Conservation (phyloP, 2,329 filamentous ascomycete genomes). For the Mollisia scopiformis region DNA sequence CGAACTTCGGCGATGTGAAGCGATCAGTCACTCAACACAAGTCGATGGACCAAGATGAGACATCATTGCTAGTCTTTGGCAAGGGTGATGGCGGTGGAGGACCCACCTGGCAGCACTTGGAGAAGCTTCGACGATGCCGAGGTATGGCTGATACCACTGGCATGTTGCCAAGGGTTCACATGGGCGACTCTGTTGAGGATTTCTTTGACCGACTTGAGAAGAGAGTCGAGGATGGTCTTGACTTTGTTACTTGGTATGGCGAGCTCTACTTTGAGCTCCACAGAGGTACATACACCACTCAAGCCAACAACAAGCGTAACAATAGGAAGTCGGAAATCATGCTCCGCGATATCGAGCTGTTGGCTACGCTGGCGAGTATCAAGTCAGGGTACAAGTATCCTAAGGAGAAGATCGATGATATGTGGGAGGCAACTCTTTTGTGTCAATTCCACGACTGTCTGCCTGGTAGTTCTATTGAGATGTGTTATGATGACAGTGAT, state of each 20-base stretch:
- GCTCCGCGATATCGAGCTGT: conserved; percentile 83
- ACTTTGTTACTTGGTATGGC: conserved; percentile 95
- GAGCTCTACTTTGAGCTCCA: conserved; percentile 98
- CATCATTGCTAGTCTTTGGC: conserved; percentile 89
- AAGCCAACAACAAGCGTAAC: conserved; percentile 95
- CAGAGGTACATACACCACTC: conserved; percentile 94
- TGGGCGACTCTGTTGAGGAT: conserved; percentile 89
- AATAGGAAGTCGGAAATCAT: conserved; percentile 86
- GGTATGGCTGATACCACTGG: conserved; percentile 89
- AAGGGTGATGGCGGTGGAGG: conserved; percentile 97
- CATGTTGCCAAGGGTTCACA: conserved; percentile 80
- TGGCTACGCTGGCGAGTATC: conserved; percentile 84
- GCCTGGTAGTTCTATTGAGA: conserved; percentile 92
- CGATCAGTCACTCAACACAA: conserved; percentile 92
- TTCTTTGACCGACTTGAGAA: conserved; percentile 88
- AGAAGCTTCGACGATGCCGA: conserved; percentile 91
- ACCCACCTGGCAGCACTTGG: conserved; percentile 89
- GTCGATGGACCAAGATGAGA: conserved; percentile 90
- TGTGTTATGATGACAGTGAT: conserved; percentile 97
- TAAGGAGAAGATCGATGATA: conserved; percentile 88
- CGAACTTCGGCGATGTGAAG: conserved; percentile 92
- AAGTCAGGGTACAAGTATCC: conserved; percentile 81
- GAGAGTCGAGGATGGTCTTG: conserved; percentile 62
- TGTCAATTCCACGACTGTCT: conserved; percentile 99
- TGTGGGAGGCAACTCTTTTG: conserved; percentile 91